Evolutionary conservation across 2,329 filamentous ascomycete species (phyloP), one percentile per base, ranked within the genome.

Genomic region (Thielaviopsis musarum): DNA sequence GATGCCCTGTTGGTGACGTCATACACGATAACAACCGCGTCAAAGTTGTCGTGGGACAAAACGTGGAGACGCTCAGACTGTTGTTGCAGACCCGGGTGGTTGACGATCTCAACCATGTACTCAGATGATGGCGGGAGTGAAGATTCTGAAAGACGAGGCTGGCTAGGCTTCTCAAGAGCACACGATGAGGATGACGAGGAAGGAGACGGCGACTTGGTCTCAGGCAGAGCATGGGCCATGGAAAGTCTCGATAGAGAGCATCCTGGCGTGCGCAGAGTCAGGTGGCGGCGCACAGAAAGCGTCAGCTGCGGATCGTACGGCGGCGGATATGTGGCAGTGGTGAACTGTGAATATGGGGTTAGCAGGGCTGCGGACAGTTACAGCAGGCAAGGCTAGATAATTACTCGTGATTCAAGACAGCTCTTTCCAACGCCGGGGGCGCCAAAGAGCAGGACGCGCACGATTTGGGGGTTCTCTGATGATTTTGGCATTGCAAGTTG

Each of bases 11-110:
- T 62, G 17, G 59, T 59, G 13, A 69, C 62, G 59, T 69, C 67
- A 62, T 69, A 69, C 10, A 68, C 63, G 0, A 69, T 63, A 17
- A 69, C 59, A 10, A 68, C 63, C 9, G 67, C 67, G 38, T 69
- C 67, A 61, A 67, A 69, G 19, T 65, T 63, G 4, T 64, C 63
- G 45, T 62, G 64, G 26, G 61, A 38, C 22, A 66, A 63, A 6
- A 66, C 62, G 13, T 63, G 61, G 2, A 62, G 55, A n/a, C 66
- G 65, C 13, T 63, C 61, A 5, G 55, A 52, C 30, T 62, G 56
- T 7, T 48, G 22, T 49, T 68, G 66, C 4, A 69, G 64, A 17
- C 49, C 60, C 5, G 67, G 67, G 58, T 66, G 65, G 63, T 68
- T 68, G 60, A 67, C 64, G 5, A 68, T 53, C 54, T 68, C 67